phyloP scores from a whole-genome alignment of 805 yeast genomes.

The Scheffersomyces coipomensis region DNA sequence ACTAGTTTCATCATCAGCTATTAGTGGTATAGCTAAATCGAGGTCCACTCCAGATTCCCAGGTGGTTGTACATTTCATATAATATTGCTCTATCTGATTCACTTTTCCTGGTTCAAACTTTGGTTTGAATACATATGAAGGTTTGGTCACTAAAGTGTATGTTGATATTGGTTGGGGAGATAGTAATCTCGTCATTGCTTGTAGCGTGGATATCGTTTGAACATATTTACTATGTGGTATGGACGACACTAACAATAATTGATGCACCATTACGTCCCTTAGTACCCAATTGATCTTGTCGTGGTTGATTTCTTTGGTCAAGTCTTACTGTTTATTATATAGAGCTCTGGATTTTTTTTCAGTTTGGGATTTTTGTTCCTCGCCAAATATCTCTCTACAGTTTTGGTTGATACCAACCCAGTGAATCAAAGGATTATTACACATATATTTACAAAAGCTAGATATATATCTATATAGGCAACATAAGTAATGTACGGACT shows the following conservation, averaged over 20 bases:
- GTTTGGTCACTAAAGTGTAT: conserved; percentile 50
- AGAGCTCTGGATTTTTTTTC: too few relatives aligned
- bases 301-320: too few relatives aligned
- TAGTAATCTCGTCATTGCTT: conserved; percentile 50
- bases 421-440: too few relatives aligned
- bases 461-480: too few relatives aligned
- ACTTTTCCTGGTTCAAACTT: conserved; percentile 55
- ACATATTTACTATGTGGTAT: conserved; percentile 41
- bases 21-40: conserved; percentile 25
- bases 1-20: conserved; percentile 12
- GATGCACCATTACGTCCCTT: conserved; percentile 59
- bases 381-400: too few relatives aligned
- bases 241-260: conserved; percentile 46
- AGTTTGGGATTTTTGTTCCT: too few relatives aligned
- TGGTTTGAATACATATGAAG: conserved; percentile 51
- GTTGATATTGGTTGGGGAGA: conserved; percentile 44
- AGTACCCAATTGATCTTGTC: too few relatives aligned
- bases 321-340: too few relatives aligned
- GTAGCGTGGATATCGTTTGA: conserved; percentile 46
- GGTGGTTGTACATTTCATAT: conserved; percentile 46
- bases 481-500: too few relatives aligned
- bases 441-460: too few relatives aligned
- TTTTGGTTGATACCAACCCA: too few relatives aligned
- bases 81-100: conserved; percentile 56
- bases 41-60: conserved; percentile 37